A percentile compares a stretch with the other conserved stretches of the same genome.
Evolutionary conservation across 345 rosid genomes (phyloP).

Genomic region (Orychophragmus violaceus): DNA sequence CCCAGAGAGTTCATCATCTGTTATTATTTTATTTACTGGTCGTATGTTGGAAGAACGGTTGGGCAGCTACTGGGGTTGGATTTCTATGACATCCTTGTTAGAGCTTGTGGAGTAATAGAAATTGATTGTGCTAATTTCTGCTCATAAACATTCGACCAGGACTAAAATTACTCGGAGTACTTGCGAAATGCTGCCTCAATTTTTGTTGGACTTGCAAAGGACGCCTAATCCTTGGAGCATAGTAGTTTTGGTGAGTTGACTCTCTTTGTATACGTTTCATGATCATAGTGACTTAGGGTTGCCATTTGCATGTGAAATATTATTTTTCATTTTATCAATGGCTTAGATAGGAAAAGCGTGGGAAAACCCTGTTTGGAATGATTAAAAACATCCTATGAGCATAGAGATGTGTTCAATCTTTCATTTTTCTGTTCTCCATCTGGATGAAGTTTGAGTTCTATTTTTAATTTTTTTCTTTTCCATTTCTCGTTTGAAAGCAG

Average conservation of each 20-base stretch:
- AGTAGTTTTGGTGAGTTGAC: constrained; percentile 61
- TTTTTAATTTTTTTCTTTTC: not conserved
- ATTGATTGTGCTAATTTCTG: constrained; percentile 26
- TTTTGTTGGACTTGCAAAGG: constrained; percentile 60
- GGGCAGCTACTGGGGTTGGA: not conserved
- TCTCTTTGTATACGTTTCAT: not conserved
- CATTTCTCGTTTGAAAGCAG: not conserved
- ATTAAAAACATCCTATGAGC: not conserved
- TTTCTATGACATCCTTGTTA: not conserved
- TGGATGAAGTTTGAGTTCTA: not conserved
- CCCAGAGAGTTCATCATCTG: constrained; percentile 3
- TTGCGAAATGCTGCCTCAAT: constrained; percentile 41
- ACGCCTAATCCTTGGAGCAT: constrained; percentile 55
- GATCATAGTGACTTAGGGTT: not conserved
- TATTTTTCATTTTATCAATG: not conserved
- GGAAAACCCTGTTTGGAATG: not conserved
- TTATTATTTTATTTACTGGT: not conserved
- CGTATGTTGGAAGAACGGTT: constrained; percentile 11
- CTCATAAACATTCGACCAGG: constrained; percentile 37
- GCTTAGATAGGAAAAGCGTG: not conserved
- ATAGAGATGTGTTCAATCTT: not conserved
- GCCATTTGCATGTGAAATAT: constrained; percentile 9
- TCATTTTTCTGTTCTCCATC: not conserved
- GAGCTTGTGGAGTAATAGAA: constrained; percentile 6
- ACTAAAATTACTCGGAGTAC: constrained; percentile 40